Evolutionary conservation across 1,284 basidiomycete genomes (phyloP), one percentile per base, ranked within the genome.

Genomic region (Microbotryomycetes sp.): DNA sequence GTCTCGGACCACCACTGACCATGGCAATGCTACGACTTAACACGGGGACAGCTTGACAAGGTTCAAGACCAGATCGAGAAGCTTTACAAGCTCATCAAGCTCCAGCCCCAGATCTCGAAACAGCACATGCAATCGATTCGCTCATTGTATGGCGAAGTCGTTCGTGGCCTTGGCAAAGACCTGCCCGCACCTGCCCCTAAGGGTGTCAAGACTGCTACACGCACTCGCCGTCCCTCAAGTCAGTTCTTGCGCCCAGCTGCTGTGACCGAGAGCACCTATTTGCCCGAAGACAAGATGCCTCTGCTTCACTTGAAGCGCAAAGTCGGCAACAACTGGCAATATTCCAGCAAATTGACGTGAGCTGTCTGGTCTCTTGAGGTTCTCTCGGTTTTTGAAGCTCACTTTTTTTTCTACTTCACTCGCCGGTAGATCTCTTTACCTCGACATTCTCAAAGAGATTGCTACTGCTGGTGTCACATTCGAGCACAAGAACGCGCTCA

Each of bases 81-180:
- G 76, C 84, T 98, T 23, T 98, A 93, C 92, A 92, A 88, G 63
- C 87, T 97, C 57, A 92, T 98, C 74, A 96, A 94, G 78, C 87
- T 90, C 2, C 92, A 97, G 76, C 92, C 94, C 1, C 89, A 92
- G 67, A 97, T 98, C 76, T 94, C 88, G 72, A 87, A 92, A 72
- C 89, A 92, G 70, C 92, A 97, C 80, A 97, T 97, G 82, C 88
- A 89, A 65, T 89, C 92, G 60, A 97, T 98, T 82, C 96, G 94
- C 71, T 89, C 88, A 9, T 81, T 98, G 59, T 98, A 98, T 76
- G 90, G 92, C 70, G 93, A 94, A 66, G 94, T 97, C 59, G 90
- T 96, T 67, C 80, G 80, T 66, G 80, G 79, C 50, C 78, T 74
- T 81, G 89, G 71, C 84, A 70, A 72, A 62, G 64, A 67, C 51